A percentile compares a stretch with the other conserved stretches of the same genome.
Evolutionary conservation across 2,329 filamentous ascomycete species (phyloP).

Genomic region (Diaporthe amygdali): DNA sequence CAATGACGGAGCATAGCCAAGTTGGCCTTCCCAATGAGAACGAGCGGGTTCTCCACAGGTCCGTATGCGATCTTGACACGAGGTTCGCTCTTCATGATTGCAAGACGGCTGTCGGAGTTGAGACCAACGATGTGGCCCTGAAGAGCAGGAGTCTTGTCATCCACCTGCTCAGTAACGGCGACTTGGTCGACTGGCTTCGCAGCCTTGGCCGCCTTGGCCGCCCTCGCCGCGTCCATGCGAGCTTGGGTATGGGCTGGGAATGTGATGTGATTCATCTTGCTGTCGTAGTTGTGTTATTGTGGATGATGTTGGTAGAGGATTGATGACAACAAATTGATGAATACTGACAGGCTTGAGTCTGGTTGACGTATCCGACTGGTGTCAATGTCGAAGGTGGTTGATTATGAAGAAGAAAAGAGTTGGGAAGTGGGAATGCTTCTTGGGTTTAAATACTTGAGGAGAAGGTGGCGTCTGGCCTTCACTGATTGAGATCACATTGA

Average conservation of each 20-base stretch:
- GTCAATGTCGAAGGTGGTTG: background rate
- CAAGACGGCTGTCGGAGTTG: background rate
- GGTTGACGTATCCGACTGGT: background rate
- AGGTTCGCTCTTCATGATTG: background rate
- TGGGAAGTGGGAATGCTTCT: background rate
- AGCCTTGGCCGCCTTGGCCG: background rate
- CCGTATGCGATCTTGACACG: background rate
- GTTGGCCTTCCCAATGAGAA: background rate
- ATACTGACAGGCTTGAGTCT: no score
- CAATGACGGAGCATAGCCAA: background rate
- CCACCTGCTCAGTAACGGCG: background rate
- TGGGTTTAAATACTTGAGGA: background rate
- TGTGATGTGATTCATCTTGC: background rate
- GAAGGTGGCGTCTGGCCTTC: background rate
- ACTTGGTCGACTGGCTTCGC: background rate
- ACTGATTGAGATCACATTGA: no score
- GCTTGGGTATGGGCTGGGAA: background rate
- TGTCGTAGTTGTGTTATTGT: background rate
- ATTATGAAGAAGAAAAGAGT: background rate
- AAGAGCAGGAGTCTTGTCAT: accelerated
- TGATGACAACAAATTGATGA: background rate
- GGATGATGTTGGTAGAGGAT: background rate
- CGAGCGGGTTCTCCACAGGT: background rate
- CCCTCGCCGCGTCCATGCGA: background rate
- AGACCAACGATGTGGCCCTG: background rate